Evolutionary conservation across 352 stramenopile species (phyloP).

Genomic region (Phytophthora pistaciae): DNA sequence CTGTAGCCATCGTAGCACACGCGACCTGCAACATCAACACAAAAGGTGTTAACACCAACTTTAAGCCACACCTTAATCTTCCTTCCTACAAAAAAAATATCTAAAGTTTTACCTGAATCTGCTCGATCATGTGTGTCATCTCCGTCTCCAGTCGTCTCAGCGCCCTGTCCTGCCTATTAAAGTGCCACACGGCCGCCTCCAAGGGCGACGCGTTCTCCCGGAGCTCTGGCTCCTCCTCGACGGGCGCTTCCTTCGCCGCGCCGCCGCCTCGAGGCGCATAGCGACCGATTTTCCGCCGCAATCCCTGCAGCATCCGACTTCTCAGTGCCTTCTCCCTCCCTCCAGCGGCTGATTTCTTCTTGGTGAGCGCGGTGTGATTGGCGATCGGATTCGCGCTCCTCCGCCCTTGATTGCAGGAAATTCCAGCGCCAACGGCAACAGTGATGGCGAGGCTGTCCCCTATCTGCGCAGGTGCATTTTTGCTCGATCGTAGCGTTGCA

Average conservation of each 20-base stretch:
- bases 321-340: background rate
- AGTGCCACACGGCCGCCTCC: slow-evolving; percentile 52
- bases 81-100: background rate
- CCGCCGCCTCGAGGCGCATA: slow-evolving; percentile 29
- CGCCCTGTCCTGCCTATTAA: slow-evolving; percentile 59
- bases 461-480: background rate
- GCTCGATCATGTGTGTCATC: slow-evolving; percentile 58
- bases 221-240: slow-evolving; percentile 6
- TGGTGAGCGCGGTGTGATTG: slow-evolving; percentile 7
- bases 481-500: slow-evolving; percentile 29
- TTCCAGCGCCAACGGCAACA: slow-evolving; percentile 16
- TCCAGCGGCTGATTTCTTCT: background rate
- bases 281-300: slow-evolving; percentile 70
- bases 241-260: slow-evolving; percentile 19
- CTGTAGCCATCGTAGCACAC: slow-evolving; percentile 55
- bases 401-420: slow-evolving; percentile 8
- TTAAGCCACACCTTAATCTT: background rate
- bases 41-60: background rate
- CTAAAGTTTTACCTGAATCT: slow-evolving; percentile 53
- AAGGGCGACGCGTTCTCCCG: slow-evolving; percentile 34
- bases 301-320: slow-evolving; percentile 57
- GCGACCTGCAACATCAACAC: slow-evolving; percentile 31
- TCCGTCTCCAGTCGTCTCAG: slow-evolving; percentile 59
- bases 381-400: background rate
- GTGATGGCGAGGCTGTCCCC: slow-evolving; percentile 19